Evolutionary conservation across 1,284 basidiomycete genomes (phyloP).

Genomic region (Sphaerobolus stellatus): DNA sequence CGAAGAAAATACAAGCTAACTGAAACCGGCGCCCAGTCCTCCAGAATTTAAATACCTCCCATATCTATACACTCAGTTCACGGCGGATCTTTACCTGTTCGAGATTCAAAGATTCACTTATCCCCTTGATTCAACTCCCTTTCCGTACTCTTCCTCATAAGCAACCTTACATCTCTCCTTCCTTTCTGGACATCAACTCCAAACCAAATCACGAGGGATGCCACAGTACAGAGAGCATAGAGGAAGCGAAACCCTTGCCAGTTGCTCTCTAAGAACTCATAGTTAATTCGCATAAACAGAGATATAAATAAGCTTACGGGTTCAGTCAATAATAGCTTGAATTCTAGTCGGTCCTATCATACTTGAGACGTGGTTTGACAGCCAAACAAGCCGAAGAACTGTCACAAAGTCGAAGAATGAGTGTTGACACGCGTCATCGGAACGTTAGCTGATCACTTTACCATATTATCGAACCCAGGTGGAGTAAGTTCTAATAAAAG

Average conservation of each 20-base stretch:
- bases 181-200: conserved; percentile 71
- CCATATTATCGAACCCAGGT: conserved; percentile 82
- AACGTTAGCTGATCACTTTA: conserved; percentile 28
- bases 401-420: neutral
- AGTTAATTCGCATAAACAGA: too few relatives aligned
- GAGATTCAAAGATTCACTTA: too few relatives aligned
- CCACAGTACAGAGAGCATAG: conserved; percentile 65
- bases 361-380: conserved; percentile 75
- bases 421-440: neutral
- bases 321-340: conserved; percentile 72
- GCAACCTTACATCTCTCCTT: conserved; percentile 53
- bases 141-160: neutral
- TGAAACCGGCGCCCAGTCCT: too few relatives aligned
- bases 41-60: too few relatives aligned
- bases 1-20: too few relatives aligned
- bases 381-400: conserved; percentile 82
- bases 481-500: conserved; percentile 59
- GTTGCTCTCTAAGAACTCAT: conserved; percentile 54
- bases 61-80: too few relatives aligned
- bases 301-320: conserved; percentile 50
- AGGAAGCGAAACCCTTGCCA: conserved; percentile 85
- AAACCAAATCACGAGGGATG: conserved; percentile 72
- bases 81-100: too few relatives aligned
- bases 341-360: conserved; percentile 79
- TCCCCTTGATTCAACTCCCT: too few relatives aligned